These are phyloP conservation scores for Aspergillus hiratsukae DNA, from an alignment of 2,329 filamentous ascomycete species.

Conservation along the genomic window DNA sequence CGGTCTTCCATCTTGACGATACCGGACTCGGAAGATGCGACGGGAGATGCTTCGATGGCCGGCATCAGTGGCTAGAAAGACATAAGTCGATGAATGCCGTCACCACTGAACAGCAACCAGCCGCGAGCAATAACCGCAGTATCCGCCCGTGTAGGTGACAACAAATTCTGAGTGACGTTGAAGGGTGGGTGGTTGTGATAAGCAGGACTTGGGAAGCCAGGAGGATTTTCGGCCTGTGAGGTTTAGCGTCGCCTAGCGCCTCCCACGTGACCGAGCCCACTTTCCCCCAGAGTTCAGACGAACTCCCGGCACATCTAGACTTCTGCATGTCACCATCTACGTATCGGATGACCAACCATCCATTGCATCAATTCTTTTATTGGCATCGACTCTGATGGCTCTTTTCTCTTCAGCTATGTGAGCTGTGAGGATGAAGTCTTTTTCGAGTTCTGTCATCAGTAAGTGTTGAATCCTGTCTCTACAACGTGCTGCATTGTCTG, in stretches of 20 bases:
- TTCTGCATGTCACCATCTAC: conserved; percentile 17
- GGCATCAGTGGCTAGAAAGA: conserved; percentile 70
- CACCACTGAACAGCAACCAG: conserved; percentile 34
- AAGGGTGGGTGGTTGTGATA: conserved; percentile 22
- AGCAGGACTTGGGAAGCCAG: conserved; percentile 30
- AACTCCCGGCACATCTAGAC: conserved; percentile 17
- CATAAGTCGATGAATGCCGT: conserved; percentile 28
- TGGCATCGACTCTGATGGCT: neutral
- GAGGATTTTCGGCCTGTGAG: conserved; percentile 40
- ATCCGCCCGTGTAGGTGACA: conserved; percentile 15
- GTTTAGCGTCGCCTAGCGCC: conserved; percentile 29
- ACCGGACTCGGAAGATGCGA: conserved; percentile 72
- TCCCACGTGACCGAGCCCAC: conserved; percentile 35
- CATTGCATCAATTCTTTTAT: neutral
- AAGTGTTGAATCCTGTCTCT: conserved; percentile 16
- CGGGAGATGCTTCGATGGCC: conserved; percentile 70
- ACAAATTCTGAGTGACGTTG: conserved; percentile 1
- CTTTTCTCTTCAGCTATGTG: conserved; percentile 17
- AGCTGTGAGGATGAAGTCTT: conserved; percentile 39
- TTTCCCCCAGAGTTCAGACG: conserved; percentile 24
- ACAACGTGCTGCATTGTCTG: conserved; percentile 3
- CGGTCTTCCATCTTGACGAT: conserved; percentile 97
- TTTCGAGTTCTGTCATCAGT: conserved; percentile 54
- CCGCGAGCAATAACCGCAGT: conserved; percentile 24
- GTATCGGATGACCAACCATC: neutral